Conservation (phyloP, 768 basidiomycete species). For the Boletales sp. region DNA sequence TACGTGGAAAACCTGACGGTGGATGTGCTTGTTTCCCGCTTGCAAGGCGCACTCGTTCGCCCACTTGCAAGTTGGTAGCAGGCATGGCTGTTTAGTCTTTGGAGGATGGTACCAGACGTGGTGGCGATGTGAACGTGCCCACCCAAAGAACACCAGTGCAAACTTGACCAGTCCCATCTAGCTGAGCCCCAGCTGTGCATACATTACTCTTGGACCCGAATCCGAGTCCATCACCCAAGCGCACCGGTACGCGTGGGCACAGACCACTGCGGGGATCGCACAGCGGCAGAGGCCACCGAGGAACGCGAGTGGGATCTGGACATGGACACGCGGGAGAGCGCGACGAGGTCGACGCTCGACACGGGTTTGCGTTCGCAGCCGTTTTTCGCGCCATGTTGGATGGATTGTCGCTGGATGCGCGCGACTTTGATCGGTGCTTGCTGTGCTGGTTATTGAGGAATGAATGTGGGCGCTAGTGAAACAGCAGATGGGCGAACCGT, state of each 20-base stretch:
- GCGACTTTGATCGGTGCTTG: conserved; percentile 4
- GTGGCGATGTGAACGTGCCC: no score
- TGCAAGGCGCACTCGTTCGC: no score
- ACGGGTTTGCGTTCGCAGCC: neutral
- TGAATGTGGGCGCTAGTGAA: neutral
- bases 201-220: no score
- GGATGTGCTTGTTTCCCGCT: no score
- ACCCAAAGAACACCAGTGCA: no score
- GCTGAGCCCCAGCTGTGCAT: no score
- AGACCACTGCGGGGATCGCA: conserved; percentile 13
- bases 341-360: conserved; percentile 22
- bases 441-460: neutral
- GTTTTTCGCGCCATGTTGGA: neutral
- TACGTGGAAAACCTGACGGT: no score
- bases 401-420: conserved; percentile 17
- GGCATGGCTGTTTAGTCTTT: no score
- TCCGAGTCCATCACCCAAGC: neutral
- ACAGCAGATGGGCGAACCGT: neutral
- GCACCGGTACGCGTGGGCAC: neutral
- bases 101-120: no score
- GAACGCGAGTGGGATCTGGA: conserved; percentile 14
- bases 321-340: conserved; percentile 9
- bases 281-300: neutral
- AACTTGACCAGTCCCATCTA: no score
- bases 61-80: no score